Evolutionary conservation across 2,329 filamentous ascomycete genomes (phyloP).

Genomic region (Penicillium decumbens): DNA sequence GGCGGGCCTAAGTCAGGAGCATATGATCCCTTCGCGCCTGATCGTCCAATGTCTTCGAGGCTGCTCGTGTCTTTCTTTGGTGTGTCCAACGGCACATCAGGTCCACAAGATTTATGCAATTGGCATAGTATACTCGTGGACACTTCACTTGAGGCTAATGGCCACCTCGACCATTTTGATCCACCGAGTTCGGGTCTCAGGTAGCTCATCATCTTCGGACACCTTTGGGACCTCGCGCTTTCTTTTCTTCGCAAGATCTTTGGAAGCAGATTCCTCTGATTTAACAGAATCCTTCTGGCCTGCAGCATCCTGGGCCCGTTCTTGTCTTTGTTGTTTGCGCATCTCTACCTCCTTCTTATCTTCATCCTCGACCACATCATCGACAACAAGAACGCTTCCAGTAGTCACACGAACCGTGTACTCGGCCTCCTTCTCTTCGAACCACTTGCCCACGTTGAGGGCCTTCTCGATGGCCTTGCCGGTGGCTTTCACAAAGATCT

Average conservation of each 20-base stretch:
- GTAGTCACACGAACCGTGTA: conserved; percentile 52
- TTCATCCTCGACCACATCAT: conserved; percentile 52
- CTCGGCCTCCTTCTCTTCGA: conserved; percentile 49
- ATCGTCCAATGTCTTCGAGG: not conserved
- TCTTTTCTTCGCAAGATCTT: conserved; percentile 27
- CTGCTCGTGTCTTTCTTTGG: not conserved
- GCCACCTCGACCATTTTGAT: conserved; percentile 47
- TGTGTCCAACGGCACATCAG: not conserved
- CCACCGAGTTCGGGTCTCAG: conserved; percentile 45
- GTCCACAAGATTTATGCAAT: not conserved
- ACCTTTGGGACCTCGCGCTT: conserved; percentile 23
- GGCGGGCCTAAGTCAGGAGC: not conserved
- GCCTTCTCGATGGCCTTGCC: conserved; percentile 57
- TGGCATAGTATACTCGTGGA: not conserved
- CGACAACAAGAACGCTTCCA: conserved; percentile 55
- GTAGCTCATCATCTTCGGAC: conserved; percentile 33
- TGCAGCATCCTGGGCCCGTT: conserved; percentile 10
- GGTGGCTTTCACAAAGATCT: conserved; percentile 56
- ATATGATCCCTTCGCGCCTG: not conserved
- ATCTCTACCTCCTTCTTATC: conserved; percentile 27
- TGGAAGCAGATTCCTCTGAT: conserved; percentile 9
- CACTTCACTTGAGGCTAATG: conserved; percentile 38
- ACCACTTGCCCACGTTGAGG: conserved; percentile 53
- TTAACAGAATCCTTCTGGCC: conserved; percentile 9
- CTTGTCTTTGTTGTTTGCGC: conserved; percentile 19